phyloP scores from a whole-genome alignment of 2,329 filamentous ascomycete species.

The Colletotrichum cereale region DNA sequence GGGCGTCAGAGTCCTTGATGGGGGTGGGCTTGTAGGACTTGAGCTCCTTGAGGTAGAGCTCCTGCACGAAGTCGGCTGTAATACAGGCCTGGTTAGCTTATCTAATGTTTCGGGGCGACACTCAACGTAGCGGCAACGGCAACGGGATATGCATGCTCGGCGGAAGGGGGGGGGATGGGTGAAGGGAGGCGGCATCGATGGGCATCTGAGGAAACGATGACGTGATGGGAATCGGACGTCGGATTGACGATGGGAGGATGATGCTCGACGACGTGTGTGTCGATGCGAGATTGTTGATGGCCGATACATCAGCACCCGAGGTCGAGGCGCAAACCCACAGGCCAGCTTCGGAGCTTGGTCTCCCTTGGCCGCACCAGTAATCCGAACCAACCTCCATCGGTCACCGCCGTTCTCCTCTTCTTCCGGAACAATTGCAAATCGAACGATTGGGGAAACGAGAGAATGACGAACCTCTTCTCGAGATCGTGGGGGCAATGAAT shows the following conservation, averaged over 20 bases:
- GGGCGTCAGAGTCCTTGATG: conserved; percentile 87
- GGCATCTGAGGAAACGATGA: neutral
- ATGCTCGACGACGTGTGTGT: neutral
- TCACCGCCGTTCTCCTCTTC: neutral
- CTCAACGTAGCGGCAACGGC: neutral
- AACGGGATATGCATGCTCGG: conserved; percentile 2
- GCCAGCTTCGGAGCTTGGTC: conserved; percentile 34
- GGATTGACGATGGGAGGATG: neutral
- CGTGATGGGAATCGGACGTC: neutral
- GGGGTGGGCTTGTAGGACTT: conserved; percentile 91
- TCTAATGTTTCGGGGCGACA: neutral
- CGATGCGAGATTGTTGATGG: conserved; percentile 1
- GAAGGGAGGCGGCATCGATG: neutral
- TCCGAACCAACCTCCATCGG: conserved; percentile 20
- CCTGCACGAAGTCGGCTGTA: conserved; percentile 95
- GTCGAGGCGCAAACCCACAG: neutral
- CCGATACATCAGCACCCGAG: conserved; percentile 24
- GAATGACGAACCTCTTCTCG: conserved; percentile 69
- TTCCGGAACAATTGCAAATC: conserved; percentile 3
- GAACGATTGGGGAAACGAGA: conserved; percentile 23
- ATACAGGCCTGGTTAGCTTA: conserved; percentile 18
- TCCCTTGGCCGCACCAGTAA: conserved; percentile 35
- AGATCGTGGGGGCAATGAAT: conserved; percentile 72
- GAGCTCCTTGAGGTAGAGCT: conserved; percentile 96
- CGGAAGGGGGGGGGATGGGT: neutral